Percentiles rank a stretch among this genome's conserved stretches.
These are phyloP conservation scores for Stemphylium vesicarium DNA, from an alignment of 2,329 filamentous ascomycete genomes.

Conservation along the genomic window DNA sequence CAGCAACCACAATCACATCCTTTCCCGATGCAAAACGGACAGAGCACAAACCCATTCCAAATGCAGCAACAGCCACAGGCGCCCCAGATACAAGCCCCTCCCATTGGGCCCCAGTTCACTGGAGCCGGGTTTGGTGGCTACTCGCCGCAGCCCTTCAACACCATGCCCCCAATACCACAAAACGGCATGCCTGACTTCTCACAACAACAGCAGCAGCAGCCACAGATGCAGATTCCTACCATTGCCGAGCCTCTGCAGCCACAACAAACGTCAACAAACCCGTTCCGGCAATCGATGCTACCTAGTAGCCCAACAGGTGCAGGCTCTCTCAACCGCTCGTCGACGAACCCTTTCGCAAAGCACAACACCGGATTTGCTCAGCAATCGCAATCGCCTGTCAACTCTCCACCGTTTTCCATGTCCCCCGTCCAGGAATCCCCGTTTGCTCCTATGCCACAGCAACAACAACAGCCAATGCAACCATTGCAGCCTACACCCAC, in stretches of 20 bases:
- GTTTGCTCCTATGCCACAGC: slow-evolving; percentile 47
- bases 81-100: slow-evolving; percentile 51
- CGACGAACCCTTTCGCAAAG: slow-evolving; percentile 88
- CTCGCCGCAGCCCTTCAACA: slow-evolving; percentile 65
- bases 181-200: slow-evolving; percentile 56
- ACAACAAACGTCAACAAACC: slow-evolving; percentile 74
- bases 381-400: slow-evolving; percentile 33
- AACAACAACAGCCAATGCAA: slow-evolving; percentile 32
- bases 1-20: slow-evolving; percentile 37
- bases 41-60: slow-evolving; percentile 91
- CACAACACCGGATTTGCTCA: slow-evolving; percentile 46
- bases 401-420: slow-evolving; percentile 36
- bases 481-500: slow-evolving; percentile 64
- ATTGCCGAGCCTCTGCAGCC: slow-evolving; percentile 55
- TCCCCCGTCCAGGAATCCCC: slow-evolving; percentile 40
- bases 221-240: slow-evolving; percentile 37
- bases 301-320: slow-evolving; percentile 43
- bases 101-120: slow-evolving; percentile 67
- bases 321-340: slow-evolving; percentile 63
- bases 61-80: slow-evolving; percentile 67
- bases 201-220: slow-evolving; percentile 40
- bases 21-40: slow-evolving; percentile 65
- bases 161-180: slow-evolving; percentile 58
- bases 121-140: slow-evolving; percentile 87
- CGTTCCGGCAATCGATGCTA: slow-evolving; percentile 92